Base-by-base conservation (phyloP, 495 filamentous ascomycete genomes). In the Coniosporium apollinis region DNA sequence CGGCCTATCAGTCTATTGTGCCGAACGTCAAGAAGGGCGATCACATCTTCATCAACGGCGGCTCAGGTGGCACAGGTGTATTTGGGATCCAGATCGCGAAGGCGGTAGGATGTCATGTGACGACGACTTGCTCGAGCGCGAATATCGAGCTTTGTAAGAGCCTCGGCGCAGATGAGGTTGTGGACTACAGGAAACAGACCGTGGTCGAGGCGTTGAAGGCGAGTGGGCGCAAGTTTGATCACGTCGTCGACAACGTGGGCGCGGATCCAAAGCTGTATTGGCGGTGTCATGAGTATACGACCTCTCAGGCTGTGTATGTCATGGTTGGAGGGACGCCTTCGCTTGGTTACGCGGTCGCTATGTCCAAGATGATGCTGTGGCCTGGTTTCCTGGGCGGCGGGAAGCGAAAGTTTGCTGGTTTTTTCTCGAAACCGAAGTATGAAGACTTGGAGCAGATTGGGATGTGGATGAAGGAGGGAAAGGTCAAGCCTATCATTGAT, bases 81-180 rank as follows among this genome's bases (percentile, higher is more conserved):
- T 75, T 70, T 43, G 65, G 61, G 3, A 72, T 80, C 35, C 74
- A 80, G 47, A 65, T 79, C 38, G 76, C 76, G 6, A 79, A 79
- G 49, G 50, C 56, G 3, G 38, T 71, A n/a, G 74, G 75, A 0
- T 76, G 72, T 46, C 59, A 68, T 42, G 74, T 81, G 19, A 73
- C 69, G 1, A 53, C 59, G 3, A 65, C 64, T 0, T 81, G 76
- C 37, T 78, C 72, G 7, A 60, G 9, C 29, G 46, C 50, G 6
- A 82, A 81, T 49, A 54, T 62, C 0, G 62, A 69, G 31, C 53
- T 79, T 1, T 42, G 37, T 26, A 39, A 37, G 21, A 42, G 22
- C 13, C 35, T 51, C 3, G 48, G 48, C 20, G 48, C 48, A 2
- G 48, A 51, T 31, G 34, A 37, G 9, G 48, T 51, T 3, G 28